Percentiles rank a stretch among this genome's conserved stretches.
Evolutionary conservation across 163 green algal genomes (phyloP).

Genomic region (Scenedesmus sp.): DNA sequence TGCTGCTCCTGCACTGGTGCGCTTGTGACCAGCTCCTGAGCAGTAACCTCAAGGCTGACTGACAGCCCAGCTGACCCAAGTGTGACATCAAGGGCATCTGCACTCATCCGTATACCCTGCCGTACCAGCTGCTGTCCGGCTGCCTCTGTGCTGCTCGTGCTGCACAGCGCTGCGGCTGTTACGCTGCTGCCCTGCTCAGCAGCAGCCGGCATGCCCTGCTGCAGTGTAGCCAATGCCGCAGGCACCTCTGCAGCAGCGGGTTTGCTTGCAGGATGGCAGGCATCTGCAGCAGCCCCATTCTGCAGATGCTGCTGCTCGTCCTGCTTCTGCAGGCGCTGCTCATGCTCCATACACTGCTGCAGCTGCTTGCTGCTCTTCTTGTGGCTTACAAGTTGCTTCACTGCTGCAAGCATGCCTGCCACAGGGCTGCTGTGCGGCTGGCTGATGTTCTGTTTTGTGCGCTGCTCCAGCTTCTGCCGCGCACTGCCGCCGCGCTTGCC

Average conservation of each 20-base stretch:
- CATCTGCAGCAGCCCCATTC: neutral
- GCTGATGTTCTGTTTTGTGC: neutral
- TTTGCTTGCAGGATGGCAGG: neutral
- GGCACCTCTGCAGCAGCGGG: neutral
- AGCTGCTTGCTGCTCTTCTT: neutral
- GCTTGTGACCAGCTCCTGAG: neutral
- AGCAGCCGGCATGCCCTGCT: neutral
- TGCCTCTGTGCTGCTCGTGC: neutral
- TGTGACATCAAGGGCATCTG: neutral
- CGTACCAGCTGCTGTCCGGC: neutral
- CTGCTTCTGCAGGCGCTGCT: neutral
- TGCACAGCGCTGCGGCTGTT: neutral
- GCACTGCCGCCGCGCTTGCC: neutral
- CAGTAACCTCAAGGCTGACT: neutral
- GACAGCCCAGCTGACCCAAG: neutral
- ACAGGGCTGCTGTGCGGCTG: neutral
- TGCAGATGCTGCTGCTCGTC: neutral
- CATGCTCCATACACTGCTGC: neutral
- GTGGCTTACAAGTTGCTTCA: neutral
- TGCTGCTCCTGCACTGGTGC: neutral
- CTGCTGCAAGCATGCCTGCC: slow-evolving; percentile 10
- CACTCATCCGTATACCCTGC: neutral
- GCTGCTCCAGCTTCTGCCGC: neutral
- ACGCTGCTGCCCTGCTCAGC: neutral
- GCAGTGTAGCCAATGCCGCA: neutral